Evolutionary conservation across 192 early-diverging fungal species (phyloP), one percentile per base, ranked within the genome.

Genomic region (Coemansia sp.): DNA sequence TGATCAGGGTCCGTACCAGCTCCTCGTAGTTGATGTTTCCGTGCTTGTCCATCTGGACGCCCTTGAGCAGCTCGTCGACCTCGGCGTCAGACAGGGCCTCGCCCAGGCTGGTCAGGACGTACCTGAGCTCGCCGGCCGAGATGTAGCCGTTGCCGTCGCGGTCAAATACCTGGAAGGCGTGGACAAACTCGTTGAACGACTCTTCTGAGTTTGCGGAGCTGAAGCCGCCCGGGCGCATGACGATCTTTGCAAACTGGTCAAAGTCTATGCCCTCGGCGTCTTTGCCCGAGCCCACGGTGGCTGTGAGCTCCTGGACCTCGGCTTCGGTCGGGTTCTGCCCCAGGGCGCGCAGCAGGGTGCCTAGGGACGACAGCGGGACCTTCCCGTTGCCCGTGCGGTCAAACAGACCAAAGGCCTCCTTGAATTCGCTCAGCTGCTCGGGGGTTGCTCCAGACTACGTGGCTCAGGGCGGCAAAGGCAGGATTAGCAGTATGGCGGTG

Each of bases 91-190:
- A 61, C 44, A 91, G 70, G 25, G 86, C 85, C 71, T 91, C 88
- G 46, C 88, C 88, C 41, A 91, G 77, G 75, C 76, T 85, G 10
- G 87, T 90, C 47, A 90, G 75, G 7, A 90, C 86, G 73, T 86
- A 88, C 33, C 85, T 84, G 14, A 90, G 76, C 60, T 90, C 88
- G 37, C 80, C 83, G 13, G 75, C 80, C 30, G 84, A 76, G 41
- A 90, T 90, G 43, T 75, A 86, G 9, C 87, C 87, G 47, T 78
- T 78, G 50, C 78, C 74, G 19, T 90, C 83, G 71, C 86, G 86
- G 72, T 90, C 88, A 79, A 90, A 89, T 20, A 90, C 87, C 64
- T 89, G 84, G 80, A 90, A 90, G 2, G 85, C 88, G 42, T 89
- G 83, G 35, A 86, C 79, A 54, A 89, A 87, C 66, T 88, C 88